Base-by-base conservation (phyloP, 169 alveolate species). In the Eimeria maxima region DNA sequence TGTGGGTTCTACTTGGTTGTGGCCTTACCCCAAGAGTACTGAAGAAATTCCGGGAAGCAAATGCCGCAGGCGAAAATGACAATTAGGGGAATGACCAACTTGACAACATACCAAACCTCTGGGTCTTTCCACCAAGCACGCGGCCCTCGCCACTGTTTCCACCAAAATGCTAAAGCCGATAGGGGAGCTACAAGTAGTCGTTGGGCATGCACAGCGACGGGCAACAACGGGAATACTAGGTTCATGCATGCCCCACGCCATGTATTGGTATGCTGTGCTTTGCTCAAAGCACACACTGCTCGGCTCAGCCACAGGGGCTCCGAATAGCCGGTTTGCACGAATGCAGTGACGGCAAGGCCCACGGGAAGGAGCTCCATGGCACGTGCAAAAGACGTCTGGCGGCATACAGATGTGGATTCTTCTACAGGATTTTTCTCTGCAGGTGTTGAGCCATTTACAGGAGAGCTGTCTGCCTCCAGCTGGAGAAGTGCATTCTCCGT, bases 121-220 rank as follows among this genome's bases (percentile, higher is more conserved):
- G 95, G 95, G 27, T 92, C 57, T 69, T 63, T 76, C 95, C 95
- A 92, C 95, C 95, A 92, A 24, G 95, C 95, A 16, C n/a, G 71
- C n/a, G 53, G 95, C 4, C 95, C 95, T 57, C 91, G 29, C 95
- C 95, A 92, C 44, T 33, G 69, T 44, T 45, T 60, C 78, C 95
- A 22, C 95, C 95, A 92, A 27, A 92, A 57, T 13, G 88, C 67
- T 44, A 92, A 47, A 33, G 74, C 81, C 57, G 16, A 7, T 2
- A 78, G 5, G 7, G 95, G 95, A 27, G 95, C 88, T 60, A 76
- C 18, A 3, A 83, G 33, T 11, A 92, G 57, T 5, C 95, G 63
- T 18, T 45, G 71, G 3, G 60, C 63, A 44, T 92, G 95, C 14
- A 92, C 84, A 67, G 60, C 42, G 71, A 92, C 88, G 4, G 95